phyloP scores from a whole-genome alignment of 2,329 filamentous ascomycete genomes.

The Aspergillus latus region DNA sequence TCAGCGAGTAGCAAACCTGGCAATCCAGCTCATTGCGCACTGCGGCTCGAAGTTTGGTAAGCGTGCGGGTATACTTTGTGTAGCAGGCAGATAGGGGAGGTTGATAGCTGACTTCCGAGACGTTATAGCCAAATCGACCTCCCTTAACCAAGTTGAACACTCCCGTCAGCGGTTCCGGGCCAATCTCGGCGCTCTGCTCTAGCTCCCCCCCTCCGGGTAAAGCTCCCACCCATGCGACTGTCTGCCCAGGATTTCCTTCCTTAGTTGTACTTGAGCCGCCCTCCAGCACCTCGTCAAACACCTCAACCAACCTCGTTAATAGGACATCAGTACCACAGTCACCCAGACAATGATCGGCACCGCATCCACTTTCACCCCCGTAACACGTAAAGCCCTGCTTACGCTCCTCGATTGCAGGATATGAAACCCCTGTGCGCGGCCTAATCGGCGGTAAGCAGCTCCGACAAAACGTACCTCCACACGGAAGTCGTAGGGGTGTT shows the following conservation, averaged over 20 bases:
- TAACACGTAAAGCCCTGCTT: conserved; percentile 73
- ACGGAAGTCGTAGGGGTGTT: conserved; percentile 74
- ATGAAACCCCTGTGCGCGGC: conserved; percentile 69
- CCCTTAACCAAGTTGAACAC: conserved; percentile 65
- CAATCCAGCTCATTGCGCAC: conserved; percentile 76
- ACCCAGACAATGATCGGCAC: conserved; percentile 68
- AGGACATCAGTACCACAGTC: conserved; percentile 79
- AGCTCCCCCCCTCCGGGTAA: conserved; percentile 48
- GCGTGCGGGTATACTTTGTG: conserved; percentile 46
- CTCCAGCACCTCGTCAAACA: conserved; percentile 47
- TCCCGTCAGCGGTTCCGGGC: conserved; percentile 50
- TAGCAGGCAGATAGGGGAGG: conserved; percentile 24
- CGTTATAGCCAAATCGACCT: conserved; percentile 58
- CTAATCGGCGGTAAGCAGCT: conserved; percentile 69
- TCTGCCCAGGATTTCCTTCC: conserved; percentile 32
- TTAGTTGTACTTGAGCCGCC: neutral
- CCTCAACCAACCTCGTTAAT: conserved; percentile 67
- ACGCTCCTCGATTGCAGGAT: conserved; percentile 68
- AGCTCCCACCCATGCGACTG: conserved; percentile 8
- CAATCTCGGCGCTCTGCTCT: conserved; percentile 12
- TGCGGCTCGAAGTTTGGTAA: conserved; percentile 61
- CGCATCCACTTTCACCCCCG: conserved; percentile 54
- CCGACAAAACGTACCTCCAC: conserved; percentile 75
- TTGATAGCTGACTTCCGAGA: conserved; percentile 55
- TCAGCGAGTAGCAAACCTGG: conserved; percentile 80